Percentiles rank a stretch among this genome's conserved stretches.
Evolutionary conservation across 129 eudicot genomes (phyloP).

Genomic region (Saposhnikovia divaricata): DNA sequence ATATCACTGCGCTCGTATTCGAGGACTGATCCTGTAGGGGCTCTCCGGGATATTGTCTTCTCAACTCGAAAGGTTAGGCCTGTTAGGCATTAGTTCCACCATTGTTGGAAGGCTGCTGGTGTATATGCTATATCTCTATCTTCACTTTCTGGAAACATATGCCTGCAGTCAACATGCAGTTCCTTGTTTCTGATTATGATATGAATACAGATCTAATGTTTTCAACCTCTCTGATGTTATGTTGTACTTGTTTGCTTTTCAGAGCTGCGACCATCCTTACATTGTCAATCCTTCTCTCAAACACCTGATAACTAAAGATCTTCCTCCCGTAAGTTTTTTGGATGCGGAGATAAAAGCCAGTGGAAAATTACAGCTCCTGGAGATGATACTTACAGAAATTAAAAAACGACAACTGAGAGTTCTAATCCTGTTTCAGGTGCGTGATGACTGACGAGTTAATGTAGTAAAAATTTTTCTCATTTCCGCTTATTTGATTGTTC

Average conservation of each 20-base stretch:
- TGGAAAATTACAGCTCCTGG: conserved; percentile 77
- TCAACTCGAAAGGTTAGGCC: conserved; percentile 64
- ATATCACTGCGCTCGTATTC: conserved; percentile 47
- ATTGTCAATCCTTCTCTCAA: conserved; percentile 52
- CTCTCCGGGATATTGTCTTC: conserved; percentile 54
- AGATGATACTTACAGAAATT: conserved; percentile 51
- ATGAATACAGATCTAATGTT: background rate
- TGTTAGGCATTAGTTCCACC: conserved; percentile 6
- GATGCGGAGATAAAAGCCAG: conserved; percentile 79
- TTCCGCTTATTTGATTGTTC: background rate
- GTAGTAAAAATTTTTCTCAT: background rate
- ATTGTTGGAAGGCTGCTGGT: background rate
- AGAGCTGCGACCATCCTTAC: conserved; percentile 97
- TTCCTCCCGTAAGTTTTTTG: conserved; percentile 30
- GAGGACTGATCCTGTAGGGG: conserved; percentile 58
- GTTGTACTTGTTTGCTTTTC: conserved; percentile 15
- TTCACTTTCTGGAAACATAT: background rate
- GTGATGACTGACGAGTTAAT: background rate
- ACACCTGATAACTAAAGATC: conserved; percentile 30
- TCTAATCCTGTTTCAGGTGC: conserved; percentile 72
- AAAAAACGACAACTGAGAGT: conserved; percentile 46
- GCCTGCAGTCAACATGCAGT: background rate
- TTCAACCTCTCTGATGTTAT: background rate
- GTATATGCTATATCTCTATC: background rate
- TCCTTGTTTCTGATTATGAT: background rate